A percentile compares a stretch with the other conserved stretches of the same genome.
Conservation (phyloP, 1,284 basidiomycete species). For the Microbotryum lychnidis-dioicae region DNA sequence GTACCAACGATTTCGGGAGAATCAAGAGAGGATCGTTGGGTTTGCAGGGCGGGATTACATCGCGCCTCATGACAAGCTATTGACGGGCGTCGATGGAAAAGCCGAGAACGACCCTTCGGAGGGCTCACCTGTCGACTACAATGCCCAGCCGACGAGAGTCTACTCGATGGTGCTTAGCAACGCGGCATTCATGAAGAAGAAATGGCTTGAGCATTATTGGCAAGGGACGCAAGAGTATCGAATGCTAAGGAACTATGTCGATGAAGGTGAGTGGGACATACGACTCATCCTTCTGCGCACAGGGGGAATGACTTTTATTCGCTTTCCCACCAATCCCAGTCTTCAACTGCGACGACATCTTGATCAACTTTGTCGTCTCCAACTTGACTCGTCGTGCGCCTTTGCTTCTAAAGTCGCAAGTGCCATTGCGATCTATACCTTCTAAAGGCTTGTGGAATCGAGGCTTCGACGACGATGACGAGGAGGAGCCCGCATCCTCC, state of each 20-base stretch:
- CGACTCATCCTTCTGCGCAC: no score
- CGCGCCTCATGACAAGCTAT: no score
- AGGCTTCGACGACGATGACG: constrained; percentile 1
- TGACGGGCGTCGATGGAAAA: no score
- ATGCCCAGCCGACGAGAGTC: constrained; percentile 16
- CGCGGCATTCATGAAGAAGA: constrained; percentile 25
- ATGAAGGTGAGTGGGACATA: constrained; percentile 16
- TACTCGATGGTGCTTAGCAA: constrained; percentile 33
- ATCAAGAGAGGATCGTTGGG: constrained; percentile 21
- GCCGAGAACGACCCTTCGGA: no score
- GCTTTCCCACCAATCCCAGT: constrained; percentile 6
- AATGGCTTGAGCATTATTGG: constrained; percentile 31
- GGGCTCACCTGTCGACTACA: constrained; percentile 1
- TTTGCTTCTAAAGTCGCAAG: constrained; percentile 27
- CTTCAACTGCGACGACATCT: constrained; percentile 33
- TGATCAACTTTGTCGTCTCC: constrained; percentile 33
- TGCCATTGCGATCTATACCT: constrained; percentile 20
- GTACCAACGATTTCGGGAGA: constrained; percentile 18
- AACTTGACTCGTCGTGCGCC: constrained; percentile 26
- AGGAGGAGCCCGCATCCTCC: not conserved
- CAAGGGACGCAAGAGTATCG: constrained; percentile 13
- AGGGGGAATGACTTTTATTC: not conserved
- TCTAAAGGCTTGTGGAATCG: constrained; percentile 28
- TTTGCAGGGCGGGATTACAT: constrained; percentile 27
- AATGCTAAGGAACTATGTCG: constrained; percentile 21